phyloP scores from a whole-genome alignment of 2,329 filamentous ascomycete species.

The Amylocarpus encephaloides region DNA sequence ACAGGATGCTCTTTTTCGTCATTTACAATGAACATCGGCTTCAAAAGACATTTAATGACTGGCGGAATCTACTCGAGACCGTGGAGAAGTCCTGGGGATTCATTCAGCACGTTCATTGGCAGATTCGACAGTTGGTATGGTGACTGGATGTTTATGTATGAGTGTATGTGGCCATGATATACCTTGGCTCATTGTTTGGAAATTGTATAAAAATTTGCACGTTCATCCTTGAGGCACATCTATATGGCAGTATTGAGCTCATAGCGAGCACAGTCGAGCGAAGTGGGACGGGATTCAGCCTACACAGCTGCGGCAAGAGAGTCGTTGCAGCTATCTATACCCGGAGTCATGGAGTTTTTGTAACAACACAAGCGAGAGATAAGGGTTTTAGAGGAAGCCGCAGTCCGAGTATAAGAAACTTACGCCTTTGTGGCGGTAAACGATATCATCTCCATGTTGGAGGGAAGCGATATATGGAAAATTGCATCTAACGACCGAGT shows the following conservation, averaged over 20 bases:
- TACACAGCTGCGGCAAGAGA: too few relatives aligned
- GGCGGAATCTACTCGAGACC: constrained; percentile 32
- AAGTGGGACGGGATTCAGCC: too few relatives aligned
- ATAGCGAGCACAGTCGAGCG: too few relatives aligned
- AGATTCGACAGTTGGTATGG: constrained; percentile 41
- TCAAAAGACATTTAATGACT: constrained; percentile 39
- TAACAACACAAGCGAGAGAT: not conserved
- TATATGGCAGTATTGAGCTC: too few relatives aligned
- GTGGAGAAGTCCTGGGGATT: constrained; percentile 40
- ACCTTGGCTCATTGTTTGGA: not conserved
- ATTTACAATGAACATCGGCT: constrained; percentile 42
- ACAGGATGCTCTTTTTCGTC: constrained; percentile 43
- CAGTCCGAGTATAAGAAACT: too few relatives aligned
- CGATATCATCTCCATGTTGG: too few relatives aligned
- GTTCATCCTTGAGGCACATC: too few relatives aligned
- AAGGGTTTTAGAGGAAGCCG: not conserved
- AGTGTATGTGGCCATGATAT: constrained; percentile 29
- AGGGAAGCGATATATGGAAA: too few relatives aligned
- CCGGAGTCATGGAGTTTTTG: not conserved
- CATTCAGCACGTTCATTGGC: constrained; percentile 38
- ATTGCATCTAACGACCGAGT: too few relatives aligned
- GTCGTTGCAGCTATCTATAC: not conserved
- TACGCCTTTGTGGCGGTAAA: too few relatives aligned
- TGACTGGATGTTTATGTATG: constrained; percentile 42
- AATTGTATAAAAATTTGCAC: not conserved